Evolutionary conservation across 2,329 filamentous ascomycete species (phyloP).

Genomic region (Purpureocillium lavendulum): DNA sequence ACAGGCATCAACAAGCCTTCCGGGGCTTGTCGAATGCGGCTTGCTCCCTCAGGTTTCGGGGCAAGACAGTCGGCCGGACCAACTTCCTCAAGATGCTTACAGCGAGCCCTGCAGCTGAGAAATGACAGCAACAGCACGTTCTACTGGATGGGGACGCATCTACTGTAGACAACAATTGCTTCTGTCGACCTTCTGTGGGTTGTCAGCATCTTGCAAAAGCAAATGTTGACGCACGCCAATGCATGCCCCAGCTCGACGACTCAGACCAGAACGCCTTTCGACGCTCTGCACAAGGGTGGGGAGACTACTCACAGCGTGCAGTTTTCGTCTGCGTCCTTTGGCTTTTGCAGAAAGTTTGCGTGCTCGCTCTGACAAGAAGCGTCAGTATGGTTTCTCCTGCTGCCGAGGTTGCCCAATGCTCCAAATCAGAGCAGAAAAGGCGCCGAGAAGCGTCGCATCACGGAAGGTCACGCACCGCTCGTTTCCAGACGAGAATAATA

Average conservation of each 20-base stretch:
- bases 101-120: conserved; percentile 11
- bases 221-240: neutral
- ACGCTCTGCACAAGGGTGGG: no score
- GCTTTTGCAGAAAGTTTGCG: no score
- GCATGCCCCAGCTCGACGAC: neutral
- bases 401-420: no score
- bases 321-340: no score
- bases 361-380: no score
- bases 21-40: neutral
- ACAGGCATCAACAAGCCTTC: conserved; percentile 1
- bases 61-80: conserved; percentile 6
- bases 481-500: no score
- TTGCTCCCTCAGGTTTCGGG: conserved; percentile 1
- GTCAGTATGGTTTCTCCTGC: no score
- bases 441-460: no score
- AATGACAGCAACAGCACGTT: conserved; percentile 4
- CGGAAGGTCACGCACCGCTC: no score
- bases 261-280: no score
- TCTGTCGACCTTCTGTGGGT: neutral
- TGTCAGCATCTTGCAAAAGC: conserved; percentile 4
- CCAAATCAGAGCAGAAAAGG: no score
- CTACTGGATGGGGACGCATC: conserved; percentile 3
- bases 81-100: conserved; percentile 2
- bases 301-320: no score
- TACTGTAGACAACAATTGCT: neutral